Base-by-base conservation (phyloP, 2,329 filamentous ascomycete species). In the Gliomastix tumulicola region DNA sequence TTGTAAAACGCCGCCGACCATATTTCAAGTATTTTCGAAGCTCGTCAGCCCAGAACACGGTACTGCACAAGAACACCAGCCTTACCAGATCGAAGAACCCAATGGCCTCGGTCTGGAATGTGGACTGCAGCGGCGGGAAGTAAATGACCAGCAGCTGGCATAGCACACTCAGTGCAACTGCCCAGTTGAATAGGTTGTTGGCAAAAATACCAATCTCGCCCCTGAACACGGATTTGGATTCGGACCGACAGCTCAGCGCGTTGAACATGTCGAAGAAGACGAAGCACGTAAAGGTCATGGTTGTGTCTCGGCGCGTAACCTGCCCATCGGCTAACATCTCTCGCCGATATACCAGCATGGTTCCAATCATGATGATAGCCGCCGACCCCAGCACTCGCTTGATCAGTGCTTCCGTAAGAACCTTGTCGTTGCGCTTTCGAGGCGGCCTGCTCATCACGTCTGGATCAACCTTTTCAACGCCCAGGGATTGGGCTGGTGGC, bases 181-280 rank as follows among this genome's bases (percentile, higher is more conserved):
- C 89, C 70, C 90, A 95, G 62, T 97, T 97, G 66, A 98, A 98
- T 62, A 98, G 84, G 41, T 80, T 83, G 56, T 98, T 98, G 8
- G 82, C 79, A 39, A 92, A 84, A 11, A 94, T 59, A 8, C 84
- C 79, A 35, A 94, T 72, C 56, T 98, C 89, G 28, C 92, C 90
- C 19, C 83, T 74, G 4, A 98, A 74, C 6, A 98, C 71, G 10
- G 86, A 94, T 59, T 97, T 97, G 44, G 76, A 80, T 55, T 95
- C 89, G 7, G 85, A 94, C 33, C 92, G 86, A 62, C 92, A 98
- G 13, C 87, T 83, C 17, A 98, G 71, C 3, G 92, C 92, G 60
- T 98, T 97, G 71, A 97, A 96, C 92, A 98, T 98, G 69, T 98
- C 92, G 61, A 97, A 98, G 37, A 98, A 76, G 32, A 98, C 92